phyloP scores from a whole-genome alignment of 106 monocot species.

The Acorus gramineus region DNA sequence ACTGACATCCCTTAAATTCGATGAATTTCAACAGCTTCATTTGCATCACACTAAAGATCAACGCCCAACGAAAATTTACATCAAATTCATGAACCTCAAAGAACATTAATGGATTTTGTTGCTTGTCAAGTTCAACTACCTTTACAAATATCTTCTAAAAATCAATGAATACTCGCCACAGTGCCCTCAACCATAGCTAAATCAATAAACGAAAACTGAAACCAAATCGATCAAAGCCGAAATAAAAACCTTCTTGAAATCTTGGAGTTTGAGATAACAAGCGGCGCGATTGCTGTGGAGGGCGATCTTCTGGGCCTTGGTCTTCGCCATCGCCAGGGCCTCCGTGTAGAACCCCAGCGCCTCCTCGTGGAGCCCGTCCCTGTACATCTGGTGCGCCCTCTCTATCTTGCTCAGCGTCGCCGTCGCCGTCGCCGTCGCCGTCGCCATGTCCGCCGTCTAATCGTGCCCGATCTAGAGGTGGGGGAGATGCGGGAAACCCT shows the following conservation, averaged over 20 bases:
- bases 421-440: slow-evolving; percentile 11
- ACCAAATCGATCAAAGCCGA: too few relatives aligned
- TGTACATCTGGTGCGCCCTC: slow-evolving; percentile 83
- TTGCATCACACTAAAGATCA: too few relatives aligned
- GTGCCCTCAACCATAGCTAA: too few relatives aligned
- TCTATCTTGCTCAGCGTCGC: slow-evolving; percentile 48
- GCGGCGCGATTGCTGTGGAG: slow-evolving; percentile 96
- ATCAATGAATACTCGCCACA: too few relatives aligned
- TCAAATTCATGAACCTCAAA: too few relatives aligned
- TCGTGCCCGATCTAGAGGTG: background rate
- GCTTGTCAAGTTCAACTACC: too few relatives aligned
- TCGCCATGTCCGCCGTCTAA: background rate
- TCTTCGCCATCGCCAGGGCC: slow-evolving; percentile 69
- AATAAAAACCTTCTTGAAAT: slow-evolving; percentile 57
- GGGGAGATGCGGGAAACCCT: background rate
- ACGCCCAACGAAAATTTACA: too few relatives aligned
- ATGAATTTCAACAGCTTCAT: too few relatives aligned
- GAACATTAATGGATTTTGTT: too few relatives aligned
- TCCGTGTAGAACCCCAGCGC: slow-evolving; percentile 84
- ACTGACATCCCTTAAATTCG: too few relatives aligned
- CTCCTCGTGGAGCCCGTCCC: slow-evolving; percentile 64
- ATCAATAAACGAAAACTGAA: too few relatives aligned
- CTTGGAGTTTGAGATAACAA: slow-evolving; percentile 89
- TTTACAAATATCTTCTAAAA: too few relatives aligned
- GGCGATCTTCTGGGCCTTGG: slow-evolving; percentile 83